These are phyloP conservation scores for Saturnispora serradocipensis DNA, from an alignment of 805 yeast genomes.

Conservation along the genomic window DNA sequence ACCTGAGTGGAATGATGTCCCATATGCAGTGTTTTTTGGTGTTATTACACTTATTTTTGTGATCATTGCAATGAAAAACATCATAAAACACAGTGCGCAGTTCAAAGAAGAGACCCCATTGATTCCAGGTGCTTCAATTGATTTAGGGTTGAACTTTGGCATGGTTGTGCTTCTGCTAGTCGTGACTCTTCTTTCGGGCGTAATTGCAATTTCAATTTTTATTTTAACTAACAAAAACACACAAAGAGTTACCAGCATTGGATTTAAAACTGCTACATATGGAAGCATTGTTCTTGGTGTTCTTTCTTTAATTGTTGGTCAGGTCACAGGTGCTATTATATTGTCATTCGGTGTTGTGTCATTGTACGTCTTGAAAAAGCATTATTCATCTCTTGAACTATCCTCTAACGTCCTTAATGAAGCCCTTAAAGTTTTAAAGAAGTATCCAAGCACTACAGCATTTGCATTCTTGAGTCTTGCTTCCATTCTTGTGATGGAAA, in stretches of 20 bases:
- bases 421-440: slow-evolving; percentile 68
- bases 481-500: slow-evolving; percentile 1
- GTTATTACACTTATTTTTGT: slow-evolving; percentile 3
- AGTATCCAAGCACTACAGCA: slow-evolving; percentile 57
- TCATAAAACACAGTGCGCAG: slow-evolving; percentile 5
- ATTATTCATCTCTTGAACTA: slow-evolving; percentile 19
- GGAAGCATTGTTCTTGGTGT: slow-evolving; percentile 39
- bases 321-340: slow-evolving; percentile 21
- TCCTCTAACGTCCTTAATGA: slow-evolving; percentile 21
- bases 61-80: slow-evolving; percentile 6
- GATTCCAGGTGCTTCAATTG: not conserved
- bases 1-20: slow-evolving; percentile 64
- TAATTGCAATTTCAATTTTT: slow-evolving; percentile 48
- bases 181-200: slow-evolving; percentile 49
- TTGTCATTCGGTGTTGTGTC: slow-evolving; percentile 38
- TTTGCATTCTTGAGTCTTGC: slow-evolving; percentile 30
- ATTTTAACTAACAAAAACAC: slow-evolving; percentile 58
- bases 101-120: slow-evolving; percentile 4
- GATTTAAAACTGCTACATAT: slow-evolving; percentile 57
- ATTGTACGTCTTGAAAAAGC: slow-evolving; percentile 39
- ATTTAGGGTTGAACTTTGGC: slow-evolving; percentile 4
- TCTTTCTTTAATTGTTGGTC: not conserved
- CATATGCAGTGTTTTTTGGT: slow-evolving; percentile 38
- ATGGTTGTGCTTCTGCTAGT: slow-evolving; percentile 55
- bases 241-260: slow-evolving; percentile 53